Evolutionary conservation across 805 yeast species (phyloP), one percentile per base, ranked within the genome.

Genomic region (Candida nitratophila): DNA sequence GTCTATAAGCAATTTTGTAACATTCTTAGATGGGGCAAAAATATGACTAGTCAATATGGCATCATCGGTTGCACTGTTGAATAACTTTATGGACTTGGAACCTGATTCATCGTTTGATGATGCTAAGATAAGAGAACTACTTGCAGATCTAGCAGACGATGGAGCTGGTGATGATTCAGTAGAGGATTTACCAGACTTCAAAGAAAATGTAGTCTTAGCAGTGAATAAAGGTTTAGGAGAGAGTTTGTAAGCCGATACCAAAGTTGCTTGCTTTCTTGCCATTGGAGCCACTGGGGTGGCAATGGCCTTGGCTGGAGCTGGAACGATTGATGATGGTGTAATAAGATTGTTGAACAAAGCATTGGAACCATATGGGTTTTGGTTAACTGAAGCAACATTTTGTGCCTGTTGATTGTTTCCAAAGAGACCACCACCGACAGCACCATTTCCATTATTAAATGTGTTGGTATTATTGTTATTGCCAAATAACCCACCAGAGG

Each of bases 361-460:
- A 53, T 82, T 81, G 40, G 77, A 73, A 1, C 96, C 95, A 58
- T 86, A 90, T 37, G 96, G 96, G 57, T 83, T 77, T 47, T 71
- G 70, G 5, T 48, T 46, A 27, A 40, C 37, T 2, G 48, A 21
- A 2, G 37, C 30, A 15, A n/a, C 37, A 1, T 44, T 16, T 20
- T 43, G 43, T 14, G 40, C 49, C 26, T 45, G 48, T 19, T 42
- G 47, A 30, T 33, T 6, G 11, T 17, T 32, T 41, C 44, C 70
- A 49, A 66, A 65, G 37, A 63, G 40, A 7, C 66, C 66, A 22
- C 69, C 68, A 41, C 63, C 21, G 15, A 12, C n/a, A 19, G 22
- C 24, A 32, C 20, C 3, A n/a, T n/a, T n/a, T 6, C n/a, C n/a
- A 15, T 17, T 19, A 10, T n/a, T 20, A 26, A 37, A 37, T 27